Evolutionary conservation across 129 eudicot genomes (phyloP).

Genomic region (Artemisia argyi): DNA sequence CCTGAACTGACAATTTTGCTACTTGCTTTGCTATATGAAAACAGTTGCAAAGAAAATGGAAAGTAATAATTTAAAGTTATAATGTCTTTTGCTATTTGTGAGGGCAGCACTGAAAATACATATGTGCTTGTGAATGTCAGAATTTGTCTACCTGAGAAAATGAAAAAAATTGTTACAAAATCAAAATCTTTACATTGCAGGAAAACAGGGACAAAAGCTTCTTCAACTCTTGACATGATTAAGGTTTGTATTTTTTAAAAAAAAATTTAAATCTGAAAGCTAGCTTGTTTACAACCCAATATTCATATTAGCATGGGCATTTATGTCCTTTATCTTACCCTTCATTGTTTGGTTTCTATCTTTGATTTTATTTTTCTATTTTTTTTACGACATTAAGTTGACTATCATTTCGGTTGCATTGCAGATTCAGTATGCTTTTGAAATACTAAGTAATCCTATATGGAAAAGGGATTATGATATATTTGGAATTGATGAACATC

Average conservation of each 20-base stretch:
- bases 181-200: constrained; percentile 41
- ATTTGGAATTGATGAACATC: constrained; percentile 71
- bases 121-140: constrained; percentile 1
- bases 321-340: no score
- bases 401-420: constrained; percentile 6
- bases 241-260: constrained; percentile 52
- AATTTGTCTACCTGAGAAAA: constrained; percentile 11
- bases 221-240: constrained; percentile 50
- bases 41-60: neutral
- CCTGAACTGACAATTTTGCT: no score
- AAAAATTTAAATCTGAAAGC: neutral
- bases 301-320: neutral
- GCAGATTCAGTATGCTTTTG: constrained; percentile 90
- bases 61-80: neutral
- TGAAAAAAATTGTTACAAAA: constrained; percentile 1
- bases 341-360: neutral
- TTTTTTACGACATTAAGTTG: constrained; percentile 8
- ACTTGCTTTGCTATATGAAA: neutral
- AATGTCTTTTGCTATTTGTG: neutral
- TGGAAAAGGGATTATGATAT: constrained; percentile 95
- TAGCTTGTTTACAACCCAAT: constrained; percentile 10
- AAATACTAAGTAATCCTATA: constrained; percentile 65
- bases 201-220: constrained; percentile 50
- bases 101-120: constrained; percentile 10
- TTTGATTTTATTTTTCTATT: neutral